These are phyloP conservation scores for Penicillium sclerotigenum DNA, from an alignment of 2,329 filamentous ascomycete species.

Conservation along the genomic window DNA sequence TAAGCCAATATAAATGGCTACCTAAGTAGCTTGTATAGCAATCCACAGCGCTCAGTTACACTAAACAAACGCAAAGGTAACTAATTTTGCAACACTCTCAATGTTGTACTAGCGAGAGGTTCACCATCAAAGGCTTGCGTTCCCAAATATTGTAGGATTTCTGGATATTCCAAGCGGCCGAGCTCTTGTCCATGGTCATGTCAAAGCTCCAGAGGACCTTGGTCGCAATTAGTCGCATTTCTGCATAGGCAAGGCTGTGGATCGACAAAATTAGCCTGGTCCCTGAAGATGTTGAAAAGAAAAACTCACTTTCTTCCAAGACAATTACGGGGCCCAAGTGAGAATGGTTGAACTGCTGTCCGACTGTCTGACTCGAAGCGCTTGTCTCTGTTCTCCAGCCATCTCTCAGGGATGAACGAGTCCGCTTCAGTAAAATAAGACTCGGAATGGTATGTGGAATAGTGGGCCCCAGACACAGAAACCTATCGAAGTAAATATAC, in stretches of 20 bases:
- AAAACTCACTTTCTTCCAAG: constrained; percentile 27
- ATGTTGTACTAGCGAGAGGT: constrained; percentile 8
- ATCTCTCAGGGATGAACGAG: constrained; percentile 30
- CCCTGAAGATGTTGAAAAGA: constrained; percentile 8
- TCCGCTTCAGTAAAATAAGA: constrained; percentile 26
- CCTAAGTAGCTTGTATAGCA: neutral
- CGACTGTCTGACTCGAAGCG: constrained; percentile 19
- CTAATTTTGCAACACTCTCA: neutral
- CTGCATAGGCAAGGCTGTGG: constrained; percentile 33
- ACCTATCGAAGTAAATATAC: neutral
- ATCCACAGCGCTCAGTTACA: neutral
- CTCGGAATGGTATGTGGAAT: constrained; percentile 14
- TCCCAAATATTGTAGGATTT: constrained; percentile 24
- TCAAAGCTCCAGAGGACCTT: constrained; percentile 20
- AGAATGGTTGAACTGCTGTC: constrained; percentile 20
- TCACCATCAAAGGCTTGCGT: constrained; percentile 21
- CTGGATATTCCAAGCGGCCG: constrained; percentile 21
- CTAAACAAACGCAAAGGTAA: neutral
- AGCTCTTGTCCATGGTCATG: constrained; percentile 10
- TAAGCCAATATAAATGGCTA: neutral
- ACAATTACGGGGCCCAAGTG: constrained; percentile 28
- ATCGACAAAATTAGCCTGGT: neutral
- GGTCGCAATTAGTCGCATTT: constrained; percentile 28
- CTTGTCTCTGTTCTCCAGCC: constrained; percentile 21
- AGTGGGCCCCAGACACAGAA: constrained; percentile 13